Evolutionary conservation across 2,329 filamentous ascomycete species (phyloP).

Genomic region (Botrytis fragariae): DNA sequence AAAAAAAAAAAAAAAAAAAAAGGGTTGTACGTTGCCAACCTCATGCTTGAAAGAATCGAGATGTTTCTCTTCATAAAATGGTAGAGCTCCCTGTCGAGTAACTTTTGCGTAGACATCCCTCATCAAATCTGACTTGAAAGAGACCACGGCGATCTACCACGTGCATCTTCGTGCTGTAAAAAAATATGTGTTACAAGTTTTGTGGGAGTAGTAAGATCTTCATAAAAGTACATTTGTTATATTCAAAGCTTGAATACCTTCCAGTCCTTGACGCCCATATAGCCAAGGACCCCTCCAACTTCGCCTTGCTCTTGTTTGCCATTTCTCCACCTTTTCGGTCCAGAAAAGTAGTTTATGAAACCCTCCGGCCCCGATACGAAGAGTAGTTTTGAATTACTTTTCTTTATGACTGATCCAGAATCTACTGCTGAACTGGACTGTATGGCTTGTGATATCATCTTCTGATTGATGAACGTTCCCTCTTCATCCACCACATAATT

Average conservation of each 20-base stretch:
- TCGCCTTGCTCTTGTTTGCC: constrained; percentile 74
- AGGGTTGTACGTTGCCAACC: no score
- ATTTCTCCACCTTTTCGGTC: constrained; percentile 7
- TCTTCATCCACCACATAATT: constrained; percentile 84
- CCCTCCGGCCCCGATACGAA: constrained; percentile 25
- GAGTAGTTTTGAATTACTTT: constrained; percentile 50
- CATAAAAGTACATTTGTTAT: background rate
- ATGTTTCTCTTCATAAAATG: background rate
- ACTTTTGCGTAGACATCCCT: background rate
- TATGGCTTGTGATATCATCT: constrained; percentile 45
- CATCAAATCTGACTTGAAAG: background rate
- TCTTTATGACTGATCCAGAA: no score
- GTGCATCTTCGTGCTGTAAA: background rate
- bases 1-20: no score
- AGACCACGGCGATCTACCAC: background rate
- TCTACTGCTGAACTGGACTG: background rate
- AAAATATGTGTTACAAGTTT: background rate
- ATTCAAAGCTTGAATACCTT: constrained; percentile 40
- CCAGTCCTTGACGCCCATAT: constrained; percentile 47
- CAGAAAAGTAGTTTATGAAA: constrained; percentile 14
- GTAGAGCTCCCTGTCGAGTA: background rate
- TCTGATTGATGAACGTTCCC: constrained; percentile 58
- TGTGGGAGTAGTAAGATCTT: no score
- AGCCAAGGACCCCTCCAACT: constrained; percentile 64
- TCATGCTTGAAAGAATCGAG: background rate